phyloP scores from a whole-genome alignment of 805 yeast genomes.

The Wickerhamomyces ciferrii region DNA sequence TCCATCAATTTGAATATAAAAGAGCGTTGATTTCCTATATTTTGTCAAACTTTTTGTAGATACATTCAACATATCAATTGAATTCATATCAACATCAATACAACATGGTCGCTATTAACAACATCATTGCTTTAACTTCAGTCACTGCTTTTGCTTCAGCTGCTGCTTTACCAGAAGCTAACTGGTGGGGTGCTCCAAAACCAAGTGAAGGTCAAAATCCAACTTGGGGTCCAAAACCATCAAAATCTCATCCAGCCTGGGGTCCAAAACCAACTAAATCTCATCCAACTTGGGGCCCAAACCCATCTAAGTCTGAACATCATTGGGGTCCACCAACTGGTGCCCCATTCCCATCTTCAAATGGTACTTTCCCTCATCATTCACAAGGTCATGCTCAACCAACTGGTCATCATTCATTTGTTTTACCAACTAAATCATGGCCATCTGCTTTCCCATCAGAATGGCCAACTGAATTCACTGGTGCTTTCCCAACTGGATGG shows the following conservation, averaged over 20 bases:
- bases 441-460: constrained; percentile 1
- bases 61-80: no score
- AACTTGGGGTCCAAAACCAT: neutral
- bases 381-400: neutral
- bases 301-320: neutral
- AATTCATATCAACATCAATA: no score
- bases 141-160: neutral
- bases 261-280: neutral
- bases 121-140: neutral
- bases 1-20: neutral
- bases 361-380: neutral
- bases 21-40: neutral
- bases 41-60: no score
- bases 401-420: neutral
- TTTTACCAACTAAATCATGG: neutral
- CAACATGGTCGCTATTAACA: constrained; percentile 1
- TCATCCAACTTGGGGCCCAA: neutral
- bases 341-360: neutral
- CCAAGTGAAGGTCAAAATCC: neutral
- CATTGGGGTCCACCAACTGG: neutral
- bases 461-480: neutral
- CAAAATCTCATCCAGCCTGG: no score
- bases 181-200: neutral
- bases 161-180: neutral
- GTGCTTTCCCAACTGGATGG: constrained; percentile 1